phyloP scores from a whole-genome alignment of 176 grass and related monocot genomes.

The bread wheat (Triticum aestivum) region DNA sequence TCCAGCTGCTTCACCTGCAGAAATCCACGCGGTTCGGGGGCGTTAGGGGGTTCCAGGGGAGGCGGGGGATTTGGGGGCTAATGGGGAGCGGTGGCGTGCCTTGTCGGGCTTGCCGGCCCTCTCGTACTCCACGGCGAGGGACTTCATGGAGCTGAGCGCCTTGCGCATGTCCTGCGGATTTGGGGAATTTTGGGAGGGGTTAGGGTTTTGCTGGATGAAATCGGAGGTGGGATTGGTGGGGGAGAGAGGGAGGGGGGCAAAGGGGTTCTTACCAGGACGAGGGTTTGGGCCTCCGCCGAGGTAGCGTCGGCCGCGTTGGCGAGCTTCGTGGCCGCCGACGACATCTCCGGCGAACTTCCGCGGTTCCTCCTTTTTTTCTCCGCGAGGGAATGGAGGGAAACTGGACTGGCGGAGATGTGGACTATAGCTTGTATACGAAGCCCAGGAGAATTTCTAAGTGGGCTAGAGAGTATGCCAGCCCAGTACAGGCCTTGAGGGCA shows the following conservation, averaged over 20 bases:
- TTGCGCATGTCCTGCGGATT: constrained; percentile 79
- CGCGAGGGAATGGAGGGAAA: not conserved
- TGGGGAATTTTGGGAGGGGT: constrained; percentile 24
- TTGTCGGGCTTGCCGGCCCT: constrained; percentile 50
- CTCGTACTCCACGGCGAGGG: constrained; percentile 70
- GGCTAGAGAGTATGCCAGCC: not conserved
- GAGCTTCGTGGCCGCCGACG: constrained; percentile 45
- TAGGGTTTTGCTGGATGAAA: constrained; percentile 41
- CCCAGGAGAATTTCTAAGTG: not conserved
- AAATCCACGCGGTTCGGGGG: not conserved
- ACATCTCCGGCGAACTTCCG: constrained; percentile 21
- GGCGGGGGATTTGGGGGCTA: not conserved
- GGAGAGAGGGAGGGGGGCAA: not conserved
- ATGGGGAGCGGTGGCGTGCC: constrained; percentile 14
- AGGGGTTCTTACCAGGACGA: constrained; percentile 43
- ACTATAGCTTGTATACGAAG: too few relatives aligned
- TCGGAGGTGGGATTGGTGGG: not conserved
- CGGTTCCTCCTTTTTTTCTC: not conserved
- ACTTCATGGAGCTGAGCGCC: constrained; percentile 53
- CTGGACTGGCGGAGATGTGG: too few relatives aligned
- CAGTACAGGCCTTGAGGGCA: not conserved
- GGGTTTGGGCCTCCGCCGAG: constrained; percentile 53
- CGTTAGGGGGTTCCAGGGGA: not conserved
- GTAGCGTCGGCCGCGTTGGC: constrained; percentile 27
- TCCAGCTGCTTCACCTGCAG: constrained; percentile 74